Conservation (phyloP, 208 protist species). For the Trypanosoma grayi region DNA sequence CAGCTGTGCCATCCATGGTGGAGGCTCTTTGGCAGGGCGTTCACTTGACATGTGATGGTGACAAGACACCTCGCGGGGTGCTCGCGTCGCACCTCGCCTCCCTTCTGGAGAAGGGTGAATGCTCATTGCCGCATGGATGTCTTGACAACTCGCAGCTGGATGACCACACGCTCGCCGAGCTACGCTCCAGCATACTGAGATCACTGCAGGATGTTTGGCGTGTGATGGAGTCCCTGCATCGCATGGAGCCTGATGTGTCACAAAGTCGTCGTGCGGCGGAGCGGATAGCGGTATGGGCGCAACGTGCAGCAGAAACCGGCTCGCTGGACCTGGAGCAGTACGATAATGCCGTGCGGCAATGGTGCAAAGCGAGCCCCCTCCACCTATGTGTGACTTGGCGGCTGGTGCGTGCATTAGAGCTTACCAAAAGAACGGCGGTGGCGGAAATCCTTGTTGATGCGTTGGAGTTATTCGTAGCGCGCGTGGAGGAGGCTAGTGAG, state of each 20-base stretch:
- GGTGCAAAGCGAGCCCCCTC: conserved; percentile 27
- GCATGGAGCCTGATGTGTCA: conserved; percentile 13
- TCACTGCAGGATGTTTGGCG: conserved; percentile 18
- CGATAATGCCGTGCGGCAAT: conserved; percentile 9
- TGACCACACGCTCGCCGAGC: conserved; percentile 12
- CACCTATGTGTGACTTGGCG: conserved; percentile 26
- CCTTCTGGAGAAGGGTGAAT: not conserved
- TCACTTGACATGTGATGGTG: conserved; percentile 7
- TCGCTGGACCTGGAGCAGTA: conserved; percentile 10
- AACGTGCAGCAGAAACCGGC: not conserved
- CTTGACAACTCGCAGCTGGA: conserved; percentile 6
- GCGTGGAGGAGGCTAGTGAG: not conserved
- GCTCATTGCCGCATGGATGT: not conserved
- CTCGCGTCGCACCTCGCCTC: conserved; percentile 10
- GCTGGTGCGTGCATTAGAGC: conserved; percentile 20
- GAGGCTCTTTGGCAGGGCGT: conserved; percentile 20
- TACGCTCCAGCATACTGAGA: conserved; percentile 12
- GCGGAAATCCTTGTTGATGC: conserved; percentile 18
- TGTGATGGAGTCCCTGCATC: conserved; percentile 24
- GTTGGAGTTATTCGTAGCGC: conserved; percentile 12
- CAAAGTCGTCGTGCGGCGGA: conserved; percentile 20
- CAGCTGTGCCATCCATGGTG: conserved; percentile 1
- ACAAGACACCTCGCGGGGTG: conserved; percentile 9
- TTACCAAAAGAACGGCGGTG: conserved; percentile 28
- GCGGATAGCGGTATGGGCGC: conserved; percentile 18